Evolutionary conservation across 2,329 filamentous ascomycete genomes (phyloP), one percentile per base, ranked within the genome.

Genomic region (Claviceps pusilla): DNA sequence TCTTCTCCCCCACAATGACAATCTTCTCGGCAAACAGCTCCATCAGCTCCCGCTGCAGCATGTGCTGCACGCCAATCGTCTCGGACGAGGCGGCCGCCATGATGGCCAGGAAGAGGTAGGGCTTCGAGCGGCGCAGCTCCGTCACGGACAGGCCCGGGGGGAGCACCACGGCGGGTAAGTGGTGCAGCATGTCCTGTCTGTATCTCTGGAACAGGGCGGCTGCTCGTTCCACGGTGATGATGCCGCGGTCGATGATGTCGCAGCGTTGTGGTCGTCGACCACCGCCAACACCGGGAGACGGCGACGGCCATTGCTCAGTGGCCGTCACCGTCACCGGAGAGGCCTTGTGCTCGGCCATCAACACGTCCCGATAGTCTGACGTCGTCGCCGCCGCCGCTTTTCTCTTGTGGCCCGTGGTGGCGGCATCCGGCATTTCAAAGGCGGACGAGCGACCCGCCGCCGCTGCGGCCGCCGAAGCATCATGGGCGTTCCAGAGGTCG

Each of bases 1-100:
- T 87, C 72, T 94, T 95, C 61, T 89, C 83, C 12, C 87, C 88
- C 7, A 79, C 78, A 35, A 89, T 73, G 60, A 93, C 78, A 45
- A 91, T 77, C 59, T 81, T 82, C 48, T 93, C 84, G 3, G 86
- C 87, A 54, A 93, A 78, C 11, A 82, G 73, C 57, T 82, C 80
- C 71, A 89, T 85, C 54, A 89, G 70, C 61, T 93, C 83, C 57
- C 77, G 78, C 10, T 83, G 77, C 14, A 95, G 70, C 31, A 73
- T 71, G 10, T 77, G 73, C 63, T 89, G 86, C 55, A 77, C 71
- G 29, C 65, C 65, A 28, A 76, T 73, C 24, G 73, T 71, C 58
- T 83, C 78, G 10, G 78, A 79, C 4, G 82, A 76, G 5, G 83
- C 77, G 9, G 79, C 81, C 0, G 83, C 78, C 68, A 89, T 78